These are phyloP conservation scores for Eragrostis curvula DNA, from an alignment of 176 grass and related monocot species.

Conservation along the genomic window DNA sequence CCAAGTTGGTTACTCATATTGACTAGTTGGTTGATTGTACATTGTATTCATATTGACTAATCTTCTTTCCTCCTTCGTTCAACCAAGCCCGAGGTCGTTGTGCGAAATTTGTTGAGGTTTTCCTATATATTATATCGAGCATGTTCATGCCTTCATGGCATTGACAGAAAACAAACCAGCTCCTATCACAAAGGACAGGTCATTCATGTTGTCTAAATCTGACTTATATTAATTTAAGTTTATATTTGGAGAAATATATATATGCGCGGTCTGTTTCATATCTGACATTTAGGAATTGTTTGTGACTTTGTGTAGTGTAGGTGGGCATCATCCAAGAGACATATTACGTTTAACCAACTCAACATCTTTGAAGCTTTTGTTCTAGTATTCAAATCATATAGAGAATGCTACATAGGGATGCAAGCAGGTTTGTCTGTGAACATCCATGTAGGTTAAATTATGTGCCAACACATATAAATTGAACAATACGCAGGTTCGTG, in stretches of 20 bases:
- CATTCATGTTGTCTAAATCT: not conserved
- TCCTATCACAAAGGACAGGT: not conserved
- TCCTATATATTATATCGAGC: not conserved
- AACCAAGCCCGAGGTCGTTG: conserved; percentile 16
- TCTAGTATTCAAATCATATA: no score
- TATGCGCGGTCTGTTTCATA: conserved; percentile 4
- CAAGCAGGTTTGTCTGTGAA: no score
- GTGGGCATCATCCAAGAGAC: not conserved
- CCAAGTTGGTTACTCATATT: not conserved
- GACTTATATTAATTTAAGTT: no score
- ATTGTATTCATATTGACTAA: not conserved
- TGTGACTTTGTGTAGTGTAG: not conserved
- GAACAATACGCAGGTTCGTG: no score
- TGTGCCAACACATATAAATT: no score
- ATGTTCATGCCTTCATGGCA: not conserved
- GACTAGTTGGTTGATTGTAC: no score
- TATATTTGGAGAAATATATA: not conserved
- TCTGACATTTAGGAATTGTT: not conserved
- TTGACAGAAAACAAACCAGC: not conserved
- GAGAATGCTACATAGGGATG: no score
- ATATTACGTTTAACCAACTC: no score
- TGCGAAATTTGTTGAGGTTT: not conserved
- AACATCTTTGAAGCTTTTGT: no score
- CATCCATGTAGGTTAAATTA: no score
- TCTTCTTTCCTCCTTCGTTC: not conserved